phyloP scores from a whole-genome alignment of 148 eudicot species.

The Dysphania ambrosioides region DNA sequence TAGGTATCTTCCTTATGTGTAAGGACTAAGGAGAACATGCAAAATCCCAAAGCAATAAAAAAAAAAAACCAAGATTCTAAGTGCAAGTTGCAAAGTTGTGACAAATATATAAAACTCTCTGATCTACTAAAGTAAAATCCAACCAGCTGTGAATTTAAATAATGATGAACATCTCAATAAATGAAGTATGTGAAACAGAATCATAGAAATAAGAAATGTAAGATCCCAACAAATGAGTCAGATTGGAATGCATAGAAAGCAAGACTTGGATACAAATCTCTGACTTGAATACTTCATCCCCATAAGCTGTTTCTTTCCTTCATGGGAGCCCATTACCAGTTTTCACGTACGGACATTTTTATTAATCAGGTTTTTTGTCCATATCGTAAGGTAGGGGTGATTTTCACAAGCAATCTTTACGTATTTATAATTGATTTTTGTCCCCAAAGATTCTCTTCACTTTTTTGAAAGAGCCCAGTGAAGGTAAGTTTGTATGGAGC shows the following conservation, averaged over 20 bases:
- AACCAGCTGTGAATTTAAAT: neutral
- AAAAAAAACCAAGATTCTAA: neutral
- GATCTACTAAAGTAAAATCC: neutral
- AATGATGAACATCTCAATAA: neutral
- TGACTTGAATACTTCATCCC: neutral
- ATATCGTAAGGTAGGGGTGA: too few relatives aligned
- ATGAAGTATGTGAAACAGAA: too few relatives aligned
- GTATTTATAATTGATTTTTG: too few relatives aligned
- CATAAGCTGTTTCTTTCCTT: conserved; percentile 1
- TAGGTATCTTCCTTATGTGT: too few relatives aligned
- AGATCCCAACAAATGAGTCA: conserved; percentile 2
- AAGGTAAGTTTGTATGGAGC: too few relatives aligned
- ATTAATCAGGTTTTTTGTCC: too few relatives aligned
- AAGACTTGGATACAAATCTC: conserved; percentile 3
- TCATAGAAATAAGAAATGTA: neutral
- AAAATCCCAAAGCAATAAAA: too few relatives aligned
- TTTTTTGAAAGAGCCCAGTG: too few relatives aligned
- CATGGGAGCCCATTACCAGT: neutral
- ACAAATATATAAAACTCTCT: too few relatives aligned
- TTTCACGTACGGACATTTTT: neutral
- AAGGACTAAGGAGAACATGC: conserved; percentile 1
- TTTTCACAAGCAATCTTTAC: too few relatives aligned
- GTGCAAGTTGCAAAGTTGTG: conserved; percentile 11
- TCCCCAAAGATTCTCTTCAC: too few relatives aligned
- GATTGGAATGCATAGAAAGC: neutral